Evolutionary conservation across 23 red algal genomes (phyloP), one percentile per base, ranked within the genome.

Genomic region (Cyanidioschyzon merolae): DNA sequence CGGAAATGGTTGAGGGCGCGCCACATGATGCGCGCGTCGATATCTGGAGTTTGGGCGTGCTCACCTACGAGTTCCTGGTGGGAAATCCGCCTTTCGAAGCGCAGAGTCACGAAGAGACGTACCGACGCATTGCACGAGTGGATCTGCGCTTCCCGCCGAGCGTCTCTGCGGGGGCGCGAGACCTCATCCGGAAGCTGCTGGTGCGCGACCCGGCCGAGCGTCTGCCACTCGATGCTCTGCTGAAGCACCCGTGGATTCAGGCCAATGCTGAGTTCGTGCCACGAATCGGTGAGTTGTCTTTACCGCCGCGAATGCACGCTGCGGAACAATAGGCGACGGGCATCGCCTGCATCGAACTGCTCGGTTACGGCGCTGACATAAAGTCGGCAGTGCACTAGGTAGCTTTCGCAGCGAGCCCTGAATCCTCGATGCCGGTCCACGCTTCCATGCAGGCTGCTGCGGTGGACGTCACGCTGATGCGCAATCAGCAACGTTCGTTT

Each of bases 31-130:
- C 86, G 54, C 79, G 68, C 1, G 88, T 98, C 67, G 94, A 98
- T 74, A 67, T 88, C 75, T 98, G 94, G 88, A 83, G 84, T 39
- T 77, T 90, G 40, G 94, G 94, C 31, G 87, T 98, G 37, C 84
- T 98, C 36, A 84, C 78, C 7, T 98, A 98, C 76, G 94, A 98
- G 75, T 91, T 98, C 79, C 75, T 98, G 50, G 41, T 87, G 17
- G 94, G 94, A 15, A 77, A 77, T 34, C 88, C 94, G 34, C 94
- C 94, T 31, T 98, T 98, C 75, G 94, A 98, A 32, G 79, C 88
- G 50, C 81, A 87, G 50, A 75, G 68, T 29, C 80, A 80, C 39
- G 39, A 85, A 30, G 88, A 91, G 79, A 98, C 94, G 12, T 90
- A 91, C 39, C 75, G 80, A 1, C 77, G 79, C 37, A 98, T 98